Evolutionary conservation across 139 green algal genomes (phyloP).

Genomic region (Micractinium sp.): DNA sequence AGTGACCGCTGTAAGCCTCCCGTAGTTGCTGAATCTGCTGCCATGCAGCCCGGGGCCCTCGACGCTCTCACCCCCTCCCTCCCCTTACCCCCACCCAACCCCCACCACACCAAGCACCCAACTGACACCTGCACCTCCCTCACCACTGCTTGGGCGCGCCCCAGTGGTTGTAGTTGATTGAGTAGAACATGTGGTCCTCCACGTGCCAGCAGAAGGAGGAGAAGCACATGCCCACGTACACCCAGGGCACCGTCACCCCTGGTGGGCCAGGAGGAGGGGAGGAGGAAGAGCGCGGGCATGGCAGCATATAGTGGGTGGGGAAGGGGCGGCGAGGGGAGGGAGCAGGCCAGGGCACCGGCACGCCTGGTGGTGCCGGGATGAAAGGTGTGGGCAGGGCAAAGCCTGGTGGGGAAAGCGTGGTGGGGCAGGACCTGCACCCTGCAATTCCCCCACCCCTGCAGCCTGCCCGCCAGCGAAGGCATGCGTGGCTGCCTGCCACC

Average conservation of each 20-base stretch:
- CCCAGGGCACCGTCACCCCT: conserved; percentile 81
- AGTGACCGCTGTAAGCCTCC: too few relatives aligned
- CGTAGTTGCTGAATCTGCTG: too few relatives aligned
- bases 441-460: too few relatives aligned
- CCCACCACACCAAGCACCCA: not conserved
- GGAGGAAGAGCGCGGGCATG: not conserved
- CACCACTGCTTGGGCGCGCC: conserved; percentile 70
- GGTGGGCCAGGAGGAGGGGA: not conserved
- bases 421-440: too few relatives aligned
- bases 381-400: too few relatives aligned
- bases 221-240: conserved; percentile 87
- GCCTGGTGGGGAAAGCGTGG: too few relatives aligned
- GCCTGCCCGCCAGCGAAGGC: not conserved
- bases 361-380: too few relatives aligned
- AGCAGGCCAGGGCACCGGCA: too few relatives aligned
- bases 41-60: too few relatives aligned
- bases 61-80: not conserved
- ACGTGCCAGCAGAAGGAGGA: conserved; percentile 87
- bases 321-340: too few relatives aligned
- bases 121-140: not conserved
- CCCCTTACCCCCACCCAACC: not conserved
- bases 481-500: not conserved
- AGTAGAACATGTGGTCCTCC: conserved; percentile 94
- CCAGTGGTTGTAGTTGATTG: conserved; percentile 92
- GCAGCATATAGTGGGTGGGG: too few relatives aligned